Base-by-base conservation (phyloP, 805 yeast species). In the Ogataea trehaloabstinens region DNA sequence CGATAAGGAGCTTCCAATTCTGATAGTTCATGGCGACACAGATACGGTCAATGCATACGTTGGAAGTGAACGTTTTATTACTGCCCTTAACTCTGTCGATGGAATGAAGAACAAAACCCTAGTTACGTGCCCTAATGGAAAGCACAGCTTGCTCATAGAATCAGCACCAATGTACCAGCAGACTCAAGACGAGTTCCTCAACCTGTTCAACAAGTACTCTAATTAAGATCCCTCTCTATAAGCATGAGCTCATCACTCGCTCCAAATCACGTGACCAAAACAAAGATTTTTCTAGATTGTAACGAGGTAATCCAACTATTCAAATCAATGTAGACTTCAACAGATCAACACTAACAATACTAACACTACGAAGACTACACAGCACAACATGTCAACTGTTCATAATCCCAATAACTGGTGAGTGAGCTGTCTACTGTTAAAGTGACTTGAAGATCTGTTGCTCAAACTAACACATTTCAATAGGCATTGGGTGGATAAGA, bases 401-500 rank as follows among this genome's bases (percentile, higher is more conserved):
- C 85, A 89, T 68, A 91, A 91, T 72, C 98, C 98, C 24, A 91
- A 93, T 65, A 91, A 91, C 70, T 91, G 99, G 60, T 55, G 49
- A 29, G 60, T 53, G 5, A 18, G 3, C 24, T 20, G 16, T n/a
- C n/a, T n/a, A n/a, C n/a, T n/a, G n/a, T n/a, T n/a, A n/a, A 12
- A 10, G 31, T 12, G 7, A 13, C 16, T n/a, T 5, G 16, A 20
- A n/a, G 15, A 28, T 28, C 13, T 28, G 12, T 10, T 28, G 8
- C n/a, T n/a, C n/a, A n/a, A n/a, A n/a, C 25, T 12, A 12, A 12
- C 25, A 10, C 25, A 12, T 15, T n/a, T 16, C 15, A 7, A n/a
- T 33, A 50, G 58, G 99, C 99, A 91, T 73, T 91, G 99, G 99
- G 95, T 91, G 46, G 97, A 91, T 66, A 91, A 90, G 66, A 91